Conservation (phyloP, 2,329 filamentous ascomycete genomes). For the Chalaropsis thielavioides region DNA sequence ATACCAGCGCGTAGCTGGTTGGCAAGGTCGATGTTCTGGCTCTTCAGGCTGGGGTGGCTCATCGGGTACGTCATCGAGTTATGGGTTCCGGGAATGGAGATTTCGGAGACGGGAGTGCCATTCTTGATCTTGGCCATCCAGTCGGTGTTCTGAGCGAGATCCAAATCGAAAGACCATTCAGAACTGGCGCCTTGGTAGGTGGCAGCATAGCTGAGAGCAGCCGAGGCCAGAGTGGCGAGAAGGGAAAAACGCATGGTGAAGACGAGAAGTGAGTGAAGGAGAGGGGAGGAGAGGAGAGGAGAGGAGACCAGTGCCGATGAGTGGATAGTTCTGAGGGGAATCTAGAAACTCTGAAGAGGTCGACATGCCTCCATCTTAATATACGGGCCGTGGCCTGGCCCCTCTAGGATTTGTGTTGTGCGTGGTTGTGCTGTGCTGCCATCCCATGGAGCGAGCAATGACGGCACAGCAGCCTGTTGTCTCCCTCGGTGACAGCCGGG, state of each 20-base stretch:
- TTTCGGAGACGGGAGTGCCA: conserved; percentile 27
- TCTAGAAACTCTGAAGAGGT: neutral
- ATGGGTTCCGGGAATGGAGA: conserved; percentile 39
- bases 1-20: conserved; percentile 33
- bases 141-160: conserved; percentile 21
- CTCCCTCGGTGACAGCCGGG: no score
- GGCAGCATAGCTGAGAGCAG: neutral
- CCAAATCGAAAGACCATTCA: conserved; percentile 28
- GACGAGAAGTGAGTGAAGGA: neutral
- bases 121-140: conserved; percentile 34
- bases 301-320: neutral
- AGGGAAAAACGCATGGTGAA: neutral
- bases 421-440: no score
- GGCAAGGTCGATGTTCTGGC: conserved; percentile 33
- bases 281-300: neutral
- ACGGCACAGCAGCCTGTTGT: no score
- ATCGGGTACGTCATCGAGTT: conserved; percentile 36
- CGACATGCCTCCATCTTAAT: neutral
- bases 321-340: neutral
- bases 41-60: conserved; percentile 25
- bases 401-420: neutral
- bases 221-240: neutral
- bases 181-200: neutral
- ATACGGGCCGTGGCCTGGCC: neutral
- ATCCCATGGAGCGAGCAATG: no score